Percentiles rank a stretch among this genome's conserved stretches.
Evolutionary conservation across 345 rosid species (phyloP).

Genomic region (Gossypium sturtianum): DNA sequence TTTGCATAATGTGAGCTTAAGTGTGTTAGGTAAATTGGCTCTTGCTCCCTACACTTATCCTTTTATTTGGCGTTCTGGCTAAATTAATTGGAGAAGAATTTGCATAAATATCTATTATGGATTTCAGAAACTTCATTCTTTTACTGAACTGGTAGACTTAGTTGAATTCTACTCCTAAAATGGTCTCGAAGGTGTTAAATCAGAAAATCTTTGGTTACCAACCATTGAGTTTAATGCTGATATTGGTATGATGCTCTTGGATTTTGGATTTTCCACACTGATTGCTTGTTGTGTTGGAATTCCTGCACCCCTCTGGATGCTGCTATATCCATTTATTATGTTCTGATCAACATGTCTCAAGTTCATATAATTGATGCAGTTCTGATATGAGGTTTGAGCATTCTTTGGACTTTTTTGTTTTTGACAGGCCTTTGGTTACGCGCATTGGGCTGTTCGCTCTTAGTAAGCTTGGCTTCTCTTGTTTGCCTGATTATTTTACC

Average conservation of each 20-base stretch:
- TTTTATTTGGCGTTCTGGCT: neutral
- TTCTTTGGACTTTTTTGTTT: neutral
- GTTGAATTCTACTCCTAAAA: neutral
- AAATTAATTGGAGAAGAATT: neutral
- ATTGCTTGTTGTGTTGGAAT: neutral
- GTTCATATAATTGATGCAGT: neutral
- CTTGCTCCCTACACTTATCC: neutral
- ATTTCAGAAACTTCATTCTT: neutral
- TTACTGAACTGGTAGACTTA: neutral
- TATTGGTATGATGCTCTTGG: neutral
- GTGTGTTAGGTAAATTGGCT: neutral
- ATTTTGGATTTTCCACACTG: neutral
- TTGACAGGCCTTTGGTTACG: conserved; percentile 61
- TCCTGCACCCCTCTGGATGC: neutral
- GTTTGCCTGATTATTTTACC: conserved; percentile 84
- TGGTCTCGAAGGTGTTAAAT: neutral
- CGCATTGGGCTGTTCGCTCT: conserved; percentile 94
- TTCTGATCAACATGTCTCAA: neutral
- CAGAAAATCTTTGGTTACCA: neutral
- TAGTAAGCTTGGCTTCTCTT: conserved; percentile 97
- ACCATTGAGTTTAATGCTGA: neutral
- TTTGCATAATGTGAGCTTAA: neutral
- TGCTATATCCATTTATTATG: neutral
- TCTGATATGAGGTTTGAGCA: neutral
- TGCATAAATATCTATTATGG: neutral